Percentiles rank a stretch among this genome's conserved stretches.
phyloP scores from a whole-genome alignment of 441 rosid species.

The Omphalea diandra region DNA sequence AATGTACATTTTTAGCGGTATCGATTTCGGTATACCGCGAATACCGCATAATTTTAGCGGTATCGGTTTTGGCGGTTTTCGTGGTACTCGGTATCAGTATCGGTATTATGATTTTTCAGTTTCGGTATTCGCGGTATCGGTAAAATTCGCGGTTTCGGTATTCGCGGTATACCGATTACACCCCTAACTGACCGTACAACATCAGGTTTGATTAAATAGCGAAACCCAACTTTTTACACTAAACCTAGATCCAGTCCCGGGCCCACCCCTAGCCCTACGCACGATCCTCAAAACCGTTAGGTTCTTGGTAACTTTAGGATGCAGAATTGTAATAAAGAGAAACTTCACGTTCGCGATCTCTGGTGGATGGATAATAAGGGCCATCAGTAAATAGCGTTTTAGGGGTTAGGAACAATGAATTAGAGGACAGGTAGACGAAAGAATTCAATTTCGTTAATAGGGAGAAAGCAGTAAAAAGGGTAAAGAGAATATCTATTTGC shows the following conservation, averaged over 20 bases:
- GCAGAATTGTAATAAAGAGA: constrained; percentile 31
- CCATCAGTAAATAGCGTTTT: constrained; percentile 35
- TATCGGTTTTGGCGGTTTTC: no score
- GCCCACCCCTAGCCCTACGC: constrained; percentile 27
- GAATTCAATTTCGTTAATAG: constrained; percentile 18
- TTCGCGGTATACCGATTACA: no score
- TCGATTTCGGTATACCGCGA: no score
- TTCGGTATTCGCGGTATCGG: no score
- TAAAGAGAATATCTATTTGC: constrained; percentile 18
- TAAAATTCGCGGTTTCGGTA: no score
- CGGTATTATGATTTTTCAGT: no score
- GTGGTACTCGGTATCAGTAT: no score
- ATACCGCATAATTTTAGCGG: no score
- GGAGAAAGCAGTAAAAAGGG: not conserved
- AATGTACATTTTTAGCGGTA: no score
- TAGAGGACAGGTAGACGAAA: not conserved
- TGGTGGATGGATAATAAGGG: constrained; percentile 48
- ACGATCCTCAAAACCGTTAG: constrained; percentile 28
- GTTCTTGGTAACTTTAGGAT: constrained; percentile 26
- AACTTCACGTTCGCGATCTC: constrained; percentile 38
- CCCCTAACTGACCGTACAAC: constrained; percentile 45
- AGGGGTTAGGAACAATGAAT: not conserved
- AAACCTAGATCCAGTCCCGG: constrained; percentile 24
- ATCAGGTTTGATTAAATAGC: constrained; percentile 37
- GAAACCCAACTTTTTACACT: constrained; percentile 29